phyloP scores from a whole-genome alignment of 495 filamentous ascomycete species.

The Letharia columbiana region DNA sequence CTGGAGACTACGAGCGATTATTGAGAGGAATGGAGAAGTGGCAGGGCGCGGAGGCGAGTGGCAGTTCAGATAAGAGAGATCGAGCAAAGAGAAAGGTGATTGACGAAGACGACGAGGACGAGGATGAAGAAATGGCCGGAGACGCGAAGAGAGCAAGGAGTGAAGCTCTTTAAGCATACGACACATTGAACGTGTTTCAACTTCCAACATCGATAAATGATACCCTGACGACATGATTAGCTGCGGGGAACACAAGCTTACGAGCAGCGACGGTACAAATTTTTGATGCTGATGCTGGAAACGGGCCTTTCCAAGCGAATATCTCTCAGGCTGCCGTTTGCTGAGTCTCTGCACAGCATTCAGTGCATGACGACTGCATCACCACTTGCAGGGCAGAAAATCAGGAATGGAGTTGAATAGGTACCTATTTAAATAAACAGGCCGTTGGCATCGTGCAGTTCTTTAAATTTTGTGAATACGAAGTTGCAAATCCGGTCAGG shows the following conservation, averaged over 20 bases:
- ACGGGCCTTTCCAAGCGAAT: background rate
- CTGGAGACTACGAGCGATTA: constrained; percentile 70
- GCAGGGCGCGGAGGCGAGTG: constrained; percentile 26
- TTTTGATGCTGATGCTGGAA: background rate
- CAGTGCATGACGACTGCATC: too few species aligned
- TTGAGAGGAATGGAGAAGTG: constrained; percentile 45
- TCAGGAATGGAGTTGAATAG: too few species aligned
- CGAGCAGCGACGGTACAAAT: too few species aligned
- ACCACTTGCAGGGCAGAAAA: too few species aligned
- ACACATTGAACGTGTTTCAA: background rate
- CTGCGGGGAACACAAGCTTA: too few species aligned
- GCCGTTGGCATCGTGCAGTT: too few species aligned
- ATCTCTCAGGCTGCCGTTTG: too few species aligned
- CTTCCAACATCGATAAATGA: background rate
- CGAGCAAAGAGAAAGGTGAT: constrained; percentile 24
- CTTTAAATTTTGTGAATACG: too few species aligned
- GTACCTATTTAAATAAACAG: too few species aligned
- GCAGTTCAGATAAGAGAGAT: constrained; percentile 21
- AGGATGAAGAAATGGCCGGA: constrained; percentile 8
- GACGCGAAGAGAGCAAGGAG: constrained; percentile 11
- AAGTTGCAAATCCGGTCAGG: too few species aligned
- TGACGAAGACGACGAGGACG: constrained; percentile 21
- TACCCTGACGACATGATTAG: background rate
- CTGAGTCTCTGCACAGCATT: too few species aligned
- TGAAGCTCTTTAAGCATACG: constrained; percentile 12